Base-by-base conservation (phyloP, 2,329 filamentous ascomycete genomes). In the Ceratocystiopsis minuta region DNA sequence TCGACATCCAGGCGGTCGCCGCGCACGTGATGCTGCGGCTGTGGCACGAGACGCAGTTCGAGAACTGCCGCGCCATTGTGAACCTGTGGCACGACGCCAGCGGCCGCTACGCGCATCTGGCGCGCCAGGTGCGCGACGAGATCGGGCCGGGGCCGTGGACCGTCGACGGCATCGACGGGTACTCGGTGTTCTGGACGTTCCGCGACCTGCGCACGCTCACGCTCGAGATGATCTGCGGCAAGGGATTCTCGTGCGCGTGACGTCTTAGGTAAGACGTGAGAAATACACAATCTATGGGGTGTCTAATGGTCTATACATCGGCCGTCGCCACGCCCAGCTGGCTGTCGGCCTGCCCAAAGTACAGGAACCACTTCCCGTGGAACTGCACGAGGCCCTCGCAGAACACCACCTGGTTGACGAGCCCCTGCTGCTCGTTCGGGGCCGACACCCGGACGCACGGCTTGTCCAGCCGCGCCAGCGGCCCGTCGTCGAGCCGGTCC, bases 311-410 rank as follows among this genome's bases (percentile, higher is more conserved):
- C 4, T 24, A 37, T 15, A 42, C 40, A 4, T 35, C 31, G 11
- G 44, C 41, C 28, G 44, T 45, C 10, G 44, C 44, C 10, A 45
- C 44, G 2, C 41, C 44, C 20, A 45, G 41, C 41, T 45, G 28
- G 16, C 40, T 45, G 38, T 45, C 43, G 1, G 40, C 43, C 32
- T 45, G 43, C 11, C 43, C 44, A 13, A 38, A 45, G 31, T 45
- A 45, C 35, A 43, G 18, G 15, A 45, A 41, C 40, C 43, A 45
- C 31, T 37, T 37, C 16, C 40, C 40, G 16, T 37, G 36, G 35
- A 41, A 41, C 40, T 41, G 40, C 31, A 41, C 40, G 16, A 37
- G 15, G 2, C 40, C 34, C 31, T 41, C 36, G 16, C 35, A 41
- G 11, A 41, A 41, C 2, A 37, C 40, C 16, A 41, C 40, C 16